Evolutionary conservation across 192 early-diverging fungal species (phyloP), one percentile per base, ranked within the genome.

Genomic region (Coemansia sp.): DNA sequence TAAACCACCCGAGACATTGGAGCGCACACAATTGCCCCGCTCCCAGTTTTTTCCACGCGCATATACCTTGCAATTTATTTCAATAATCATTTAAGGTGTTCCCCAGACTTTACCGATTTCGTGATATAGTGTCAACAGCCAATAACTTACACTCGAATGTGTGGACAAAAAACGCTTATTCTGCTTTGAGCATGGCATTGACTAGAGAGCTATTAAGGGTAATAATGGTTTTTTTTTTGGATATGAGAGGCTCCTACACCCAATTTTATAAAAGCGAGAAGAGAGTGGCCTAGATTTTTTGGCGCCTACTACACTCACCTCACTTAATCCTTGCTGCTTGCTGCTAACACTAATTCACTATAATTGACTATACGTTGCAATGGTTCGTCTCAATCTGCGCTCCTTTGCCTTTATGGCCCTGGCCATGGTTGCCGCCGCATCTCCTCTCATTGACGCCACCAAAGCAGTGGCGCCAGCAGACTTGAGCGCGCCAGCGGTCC

Each of bases 351-450:
- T 42, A 56, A 38, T 56, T 42, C 8, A 56, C 5, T 24, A 24
- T 62, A 62, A 43, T 11, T 45, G 7, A 31, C 11, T n/a, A 62
- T 43, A 20, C 8, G 3, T 18, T 28, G 64, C 24, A 65, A 79
- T 79, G 76, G 76, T 73, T 51, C 63, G 76, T 24, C 55, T 79
- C 55, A 65, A 64, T n/a, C 43, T 79, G 42, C 76, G 71, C 65
- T 79, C 76, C 24, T 26, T 70, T 35, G 76, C 76, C 67, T 62
- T 79, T 24, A 73, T 79, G 76, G 71, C 76, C 13, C 62, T 79
- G 55, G 67, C 76, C 34, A 56, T 79, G 26, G 62, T 79, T 57
- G 76, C 76, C 16, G 68, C 71, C 11, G 76, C 76, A 3, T 72
- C 76, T 23, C 71, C 77, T 1, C 48, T 63, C 42, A 48, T 60